Evolutionary conservation across 2,329 filamentous ascomycete species (phyloP).

Genomic region (Didymella arachidicola): DNA sequence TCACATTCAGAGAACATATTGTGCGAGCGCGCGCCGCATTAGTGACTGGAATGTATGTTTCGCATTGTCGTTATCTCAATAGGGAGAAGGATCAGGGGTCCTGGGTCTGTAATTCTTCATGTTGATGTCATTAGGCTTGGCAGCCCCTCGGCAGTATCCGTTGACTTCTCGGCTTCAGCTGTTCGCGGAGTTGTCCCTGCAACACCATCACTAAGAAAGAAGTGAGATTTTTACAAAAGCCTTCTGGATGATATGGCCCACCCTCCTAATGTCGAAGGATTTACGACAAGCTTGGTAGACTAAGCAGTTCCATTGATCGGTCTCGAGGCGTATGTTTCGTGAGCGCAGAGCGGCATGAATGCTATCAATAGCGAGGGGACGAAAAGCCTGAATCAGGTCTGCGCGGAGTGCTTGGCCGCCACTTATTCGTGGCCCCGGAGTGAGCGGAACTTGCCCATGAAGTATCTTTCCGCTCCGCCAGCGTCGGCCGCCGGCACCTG

Average conservation of each 20-base stretch:
- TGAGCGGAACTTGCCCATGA: conserved; percentile 5
- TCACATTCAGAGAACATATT: not conserved
- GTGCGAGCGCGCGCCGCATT: not conserved
- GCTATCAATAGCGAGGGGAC: not conserved
- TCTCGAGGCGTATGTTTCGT: not conserved
- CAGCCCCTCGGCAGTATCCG: not conserved
- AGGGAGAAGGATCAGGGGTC: not conserved
- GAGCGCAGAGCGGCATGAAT: not conserved
- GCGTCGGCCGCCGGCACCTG: conserved; percentile 22
- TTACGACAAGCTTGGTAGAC: too few species aligned
- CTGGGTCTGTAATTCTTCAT: not conserved
- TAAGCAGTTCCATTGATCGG: not conserved
- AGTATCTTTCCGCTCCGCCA: conserved; percentile 28
- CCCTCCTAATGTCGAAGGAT: too few species aligned
- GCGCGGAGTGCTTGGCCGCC: conserved; percentile 20
- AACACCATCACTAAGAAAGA: not conserved
- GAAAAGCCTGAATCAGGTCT: not conserved
- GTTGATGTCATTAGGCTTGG: not conserved
- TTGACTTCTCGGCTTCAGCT: not conserved
- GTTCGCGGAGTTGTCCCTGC: not conserved
- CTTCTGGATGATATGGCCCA: too few species aligned
- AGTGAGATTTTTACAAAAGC: not conserved
- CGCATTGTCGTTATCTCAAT: not conserved
- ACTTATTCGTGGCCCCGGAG: conserved; percentile 1
- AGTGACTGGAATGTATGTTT: not conserved